These are phyloP conservation scores for Patellaria atrata DNA, from an alignment of 495 filamentous ascomycete species.

Conservation along the genomic window DNA sequence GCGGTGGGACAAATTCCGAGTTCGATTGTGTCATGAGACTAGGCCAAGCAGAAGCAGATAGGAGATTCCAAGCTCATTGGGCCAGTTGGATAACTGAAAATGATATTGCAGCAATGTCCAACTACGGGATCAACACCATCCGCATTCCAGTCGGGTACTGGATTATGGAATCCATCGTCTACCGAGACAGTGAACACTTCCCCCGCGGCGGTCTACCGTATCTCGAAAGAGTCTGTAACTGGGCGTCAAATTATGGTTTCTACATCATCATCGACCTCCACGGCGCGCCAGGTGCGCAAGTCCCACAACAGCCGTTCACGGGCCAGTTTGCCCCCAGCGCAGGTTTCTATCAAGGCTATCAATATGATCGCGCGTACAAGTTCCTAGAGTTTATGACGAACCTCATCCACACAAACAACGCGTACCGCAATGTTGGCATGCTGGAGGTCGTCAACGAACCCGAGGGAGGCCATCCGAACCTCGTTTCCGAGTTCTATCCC, in stretches of 20 bases:
- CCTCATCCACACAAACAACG: constrained; percentile 36
- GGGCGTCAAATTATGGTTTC: constrained; percentile 39
- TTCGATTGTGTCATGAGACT: constrained; percentile 42
- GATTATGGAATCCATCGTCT: constrained; percentile 44
- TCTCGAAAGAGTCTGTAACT: constrained; percentile 39
- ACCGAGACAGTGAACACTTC: constrained; percentile 39
- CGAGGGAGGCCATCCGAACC: constrained; percentile 18
- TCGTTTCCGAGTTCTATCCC: constrained; percentile 34
- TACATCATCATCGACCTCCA: constrained; percentile 54
- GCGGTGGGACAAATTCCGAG: constrained; percentile 35
- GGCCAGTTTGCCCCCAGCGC: constrained; percentile 34
- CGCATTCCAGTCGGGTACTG: constrained; percentile 52
- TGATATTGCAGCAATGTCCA: constrained; percentile 40
- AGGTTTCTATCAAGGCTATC: constrained; percentile 40
- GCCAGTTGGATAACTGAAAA: constrained; percentile 40
- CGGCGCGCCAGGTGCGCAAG: constrained; percentile 46
- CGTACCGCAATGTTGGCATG: constrained; percentile 44
- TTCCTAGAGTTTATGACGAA: constrained; percentile 47
- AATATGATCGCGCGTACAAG: constrained; percentile 42
- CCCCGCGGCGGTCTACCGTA: constrained; percentile 40
- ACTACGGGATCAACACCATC: constrained; percentile 45
- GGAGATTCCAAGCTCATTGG: constrained; percentile 44
- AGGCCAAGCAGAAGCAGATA: constrained; percentile 40
- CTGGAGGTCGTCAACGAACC: constrained; percentile 50
- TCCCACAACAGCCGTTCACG: constrained; percentile 36